phyloP scores from a whole-genome alignment of 2,329 filamentous ascomycete species.

The Chrysosporium keratinophilum region DNA sequence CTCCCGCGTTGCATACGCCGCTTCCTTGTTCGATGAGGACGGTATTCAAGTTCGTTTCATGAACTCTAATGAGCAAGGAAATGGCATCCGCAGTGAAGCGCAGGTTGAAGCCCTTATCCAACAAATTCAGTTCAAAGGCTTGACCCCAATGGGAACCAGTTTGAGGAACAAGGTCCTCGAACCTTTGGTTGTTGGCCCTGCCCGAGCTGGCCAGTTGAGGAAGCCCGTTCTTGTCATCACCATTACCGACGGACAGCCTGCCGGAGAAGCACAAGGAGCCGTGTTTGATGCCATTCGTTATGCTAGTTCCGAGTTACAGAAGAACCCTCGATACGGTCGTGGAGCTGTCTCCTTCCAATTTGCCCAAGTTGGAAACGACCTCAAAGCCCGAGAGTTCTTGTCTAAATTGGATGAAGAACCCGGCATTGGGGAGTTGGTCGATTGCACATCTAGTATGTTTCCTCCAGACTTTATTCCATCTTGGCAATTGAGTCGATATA shows the following conservation, averaged over 20 bases:
- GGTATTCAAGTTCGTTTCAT: slow-evolving; percentile 60
- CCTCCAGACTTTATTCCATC: background rate
- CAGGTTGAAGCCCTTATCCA: slow-evolving; percentile 50
- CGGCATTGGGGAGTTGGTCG: slow-evolving; percentile 50
- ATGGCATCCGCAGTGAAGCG: slow-evolving; percentile 47
- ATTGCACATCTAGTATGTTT: slow-evolving; percentile 57
- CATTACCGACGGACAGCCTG: slow-evolving; percentile 57
- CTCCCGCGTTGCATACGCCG: slow-evolving; percentile 52
- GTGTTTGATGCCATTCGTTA: slow-evolving; percentile 50
- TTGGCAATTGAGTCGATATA: background rate
- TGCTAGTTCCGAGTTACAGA: slow-evolving; percentile 42
- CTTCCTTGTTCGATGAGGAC: slow-evolving; percentile 59
- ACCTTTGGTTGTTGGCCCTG: slow-evolving; percentile 46
- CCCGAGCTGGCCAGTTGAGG: slow-evolving; percentile 43
- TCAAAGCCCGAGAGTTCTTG: slow-evolving; percentile 54
- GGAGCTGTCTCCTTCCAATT: slow-evolving; percentile 58
- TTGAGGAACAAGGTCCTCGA: slow-evolving; percentile 55
- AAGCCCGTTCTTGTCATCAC: slow-evolving; percentile 58
- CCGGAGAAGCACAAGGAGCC: slow-evolving; percentile 48
- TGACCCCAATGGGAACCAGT: slow-evolving; percentile 57
- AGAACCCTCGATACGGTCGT: slow-evolving; percentile 43
- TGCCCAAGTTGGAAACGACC: slow-evolving; percentile 58
- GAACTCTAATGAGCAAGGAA: slow-evolving; percentile 48
- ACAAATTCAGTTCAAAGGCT: slow-evolving; percentile 52
- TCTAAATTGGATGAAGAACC: slow-evolving; percentile 55